Base-by-base conservation (phyloP, 2,329 filamentous ascomycete genomes). In the Byssochlamys sp. region DNA sequence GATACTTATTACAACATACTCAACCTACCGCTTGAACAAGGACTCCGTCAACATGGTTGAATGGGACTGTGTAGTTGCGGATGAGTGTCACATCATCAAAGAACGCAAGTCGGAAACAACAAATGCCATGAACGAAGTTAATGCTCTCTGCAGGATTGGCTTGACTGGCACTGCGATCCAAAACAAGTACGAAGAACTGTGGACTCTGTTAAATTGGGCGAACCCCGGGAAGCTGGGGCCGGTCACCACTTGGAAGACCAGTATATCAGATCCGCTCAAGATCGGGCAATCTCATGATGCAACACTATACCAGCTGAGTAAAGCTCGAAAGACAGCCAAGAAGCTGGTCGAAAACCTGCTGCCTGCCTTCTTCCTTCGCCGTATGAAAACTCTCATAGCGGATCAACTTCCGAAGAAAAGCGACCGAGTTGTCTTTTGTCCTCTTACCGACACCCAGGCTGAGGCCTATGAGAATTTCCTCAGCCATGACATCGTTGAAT, bases 151-250 rank as follows among this genome's bases (percentile, higher is more conserved):
- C 68, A 84, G 94, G 33, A 91, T 99, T 60, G 94, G 94, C 0
- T 79, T 99, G 7, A 97, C 91, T 0, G 94, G 94, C 1, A 99
- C 94, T 0, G 92, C 92, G 0, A 96, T 99, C 51, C 94, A 99
- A 69, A 99, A 99, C 72, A 94, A 90, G 63, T 99, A 99, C 70
- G 90, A 96, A 69, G 94, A 99, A 71, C 80, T 99, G 0, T 99
- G 92, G 92, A 95, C 91, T 0, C 78, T 99, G 0, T 78, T 99
- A 2, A 95, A 99, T 69, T 99, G 94, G 94, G 91, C 91, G 0
- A 94, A 95, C 64, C 94, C 94, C 0, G 92, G 91, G 0, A 75
- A 73, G 45, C 81, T 88, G 61, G 84, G 85, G 0, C 82, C 84
- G 0, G 74, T 88, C 9, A 77, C 81, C 4, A 88, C 89, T 49